Evolutionary conservation across 2,329 filamentous ascomycete species (phyloP).

Genomic region (Akanthomyces dipterigenus): DNA sequence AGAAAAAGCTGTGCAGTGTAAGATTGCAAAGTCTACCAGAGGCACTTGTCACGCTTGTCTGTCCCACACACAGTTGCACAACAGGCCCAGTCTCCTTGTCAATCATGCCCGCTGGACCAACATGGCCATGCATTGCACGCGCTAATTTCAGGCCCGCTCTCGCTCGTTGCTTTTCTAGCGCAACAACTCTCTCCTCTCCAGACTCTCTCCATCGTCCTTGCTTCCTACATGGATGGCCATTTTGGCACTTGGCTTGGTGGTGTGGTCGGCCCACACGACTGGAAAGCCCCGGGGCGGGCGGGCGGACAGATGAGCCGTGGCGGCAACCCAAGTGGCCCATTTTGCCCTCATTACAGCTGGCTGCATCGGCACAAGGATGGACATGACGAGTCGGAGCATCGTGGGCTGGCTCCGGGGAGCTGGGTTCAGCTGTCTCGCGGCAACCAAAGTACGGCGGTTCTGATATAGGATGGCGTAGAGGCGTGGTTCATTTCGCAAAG

Average conservation of each 20-base stretch:
- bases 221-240: neutral
- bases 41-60: neutral
- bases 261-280: conserved; percentile 1
- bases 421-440: conserved; percentile 8
- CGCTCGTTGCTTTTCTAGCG: neutral
- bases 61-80: neutral
- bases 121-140: neutral
- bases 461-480: conserved; percentile 5
- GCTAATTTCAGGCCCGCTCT: neutral
- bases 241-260: neutral
- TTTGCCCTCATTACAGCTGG: too few species aligned
- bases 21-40: neutral
- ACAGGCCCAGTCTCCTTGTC: neutral
- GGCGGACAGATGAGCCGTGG: conserved; percentile 13
- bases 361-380: conserved; percentile 1
- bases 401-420: conserved; percentile 9
- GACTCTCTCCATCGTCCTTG: too few species aligned
- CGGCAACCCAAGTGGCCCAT: conserved; percentile 10
- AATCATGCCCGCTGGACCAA: neutral
- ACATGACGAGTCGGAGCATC: neutral
- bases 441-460: neutral
- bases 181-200: neutral
- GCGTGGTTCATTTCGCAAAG: conserved; percentile 8
- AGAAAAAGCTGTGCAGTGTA: neutral
- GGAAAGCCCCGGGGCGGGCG: conserved; percentile 8